Conservation (phyloP, 768 basidiomycete genomes). For the Boletus rubescentipes region DNA sequence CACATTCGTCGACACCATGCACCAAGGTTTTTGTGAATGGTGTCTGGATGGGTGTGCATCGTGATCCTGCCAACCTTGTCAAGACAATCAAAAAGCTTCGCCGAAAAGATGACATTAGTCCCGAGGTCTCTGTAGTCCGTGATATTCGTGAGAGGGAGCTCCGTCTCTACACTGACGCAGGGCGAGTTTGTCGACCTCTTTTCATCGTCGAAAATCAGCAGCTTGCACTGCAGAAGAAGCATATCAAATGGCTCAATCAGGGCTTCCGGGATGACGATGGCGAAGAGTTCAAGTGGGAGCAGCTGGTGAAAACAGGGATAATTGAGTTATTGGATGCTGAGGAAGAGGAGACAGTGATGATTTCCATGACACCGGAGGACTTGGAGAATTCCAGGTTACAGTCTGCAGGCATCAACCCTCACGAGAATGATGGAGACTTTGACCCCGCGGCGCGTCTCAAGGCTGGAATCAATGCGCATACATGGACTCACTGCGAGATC, state of each 20-base stretch:
- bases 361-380: conserved; percentile 97
- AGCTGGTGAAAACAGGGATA: conserved; percentile 81
- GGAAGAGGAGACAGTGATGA: conserved; percentile 99
- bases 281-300: conserved; percentile 77
- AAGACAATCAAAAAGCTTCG: conserved; percentile 91
- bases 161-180: conserved; percentile 93
- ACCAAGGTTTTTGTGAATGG: conserved; percentile 99
- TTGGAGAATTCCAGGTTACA: conserved; percentile 79
- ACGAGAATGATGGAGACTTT: conserved; percentile 64
- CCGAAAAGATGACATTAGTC: conserved; percentile 91
- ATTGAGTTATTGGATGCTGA: conserved; percentile 96
- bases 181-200: conserved; percentile 93
- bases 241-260: conserved; percentile 70
- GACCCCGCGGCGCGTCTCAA: conserved; percentile 90
- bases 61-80: conserved; percentile 89
- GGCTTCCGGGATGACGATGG: conserved; percentile 56
- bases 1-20: conserved; percentile 74
- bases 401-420: conserved; percentile 56
- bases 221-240: conserved; percentile 78
- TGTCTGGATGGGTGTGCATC: conserved; percentile 99
- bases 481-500: conserved; percentile 99
- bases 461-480: conserved; percentile 79
- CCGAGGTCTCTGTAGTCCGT: conserved; percentile 95
- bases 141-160: conserved; percentile 97
- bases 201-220: conserved; percentile 96